These are phyloP conservation scores for Przewalskia tangutica DNA, from an alignment of 257 asterid genomes.

Conservation along the genomic window DNA sequence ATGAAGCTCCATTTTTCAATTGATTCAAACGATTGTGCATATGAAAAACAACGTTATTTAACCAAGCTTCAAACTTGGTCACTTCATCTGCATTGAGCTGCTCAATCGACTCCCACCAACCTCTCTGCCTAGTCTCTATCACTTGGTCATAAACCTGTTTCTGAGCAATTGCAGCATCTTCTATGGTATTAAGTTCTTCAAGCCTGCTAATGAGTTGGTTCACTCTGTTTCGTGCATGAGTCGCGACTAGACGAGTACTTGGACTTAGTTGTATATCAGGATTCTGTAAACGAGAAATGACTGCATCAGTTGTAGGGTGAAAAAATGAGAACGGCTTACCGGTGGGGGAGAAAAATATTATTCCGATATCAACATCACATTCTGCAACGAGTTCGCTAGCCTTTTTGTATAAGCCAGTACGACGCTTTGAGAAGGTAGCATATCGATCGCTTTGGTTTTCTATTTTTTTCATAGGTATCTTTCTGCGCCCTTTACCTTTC, in stretches of 20 bases:
- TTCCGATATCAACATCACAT: constrained; percentile 24
- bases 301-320: constrained; percentile 23
- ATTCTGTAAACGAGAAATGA: neutral
- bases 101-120: neutral
- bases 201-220: neutral
- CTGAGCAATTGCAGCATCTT: neutral
- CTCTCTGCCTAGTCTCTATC: neutral
- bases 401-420: constrained; percentile 15
- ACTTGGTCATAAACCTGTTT: neutral
- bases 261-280: neutral
- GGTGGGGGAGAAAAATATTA: constrained; percentile 23
- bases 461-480: constrained; percentile 17
- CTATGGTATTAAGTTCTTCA: neutral
- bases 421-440: constrained; percentile 29
- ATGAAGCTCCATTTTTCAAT: neutral
- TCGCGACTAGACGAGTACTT: neutral
- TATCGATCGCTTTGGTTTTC: constrained; percentile 12
- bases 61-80: neutral
- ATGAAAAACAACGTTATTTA: neutral
- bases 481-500: constrained; percentile 26
- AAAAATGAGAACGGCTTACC: constrained; percentile 38
- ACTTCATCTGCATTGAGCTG: neutral
- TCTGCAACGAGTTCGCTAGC: constrained; percentile 6
- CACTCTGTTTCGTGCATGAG: neutral
- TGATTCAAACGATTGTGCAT: neutral